phyloP scores from a whole-genome alignment of 495 filamentous ascomycete species.

The Penicillium lividum region DNA sequence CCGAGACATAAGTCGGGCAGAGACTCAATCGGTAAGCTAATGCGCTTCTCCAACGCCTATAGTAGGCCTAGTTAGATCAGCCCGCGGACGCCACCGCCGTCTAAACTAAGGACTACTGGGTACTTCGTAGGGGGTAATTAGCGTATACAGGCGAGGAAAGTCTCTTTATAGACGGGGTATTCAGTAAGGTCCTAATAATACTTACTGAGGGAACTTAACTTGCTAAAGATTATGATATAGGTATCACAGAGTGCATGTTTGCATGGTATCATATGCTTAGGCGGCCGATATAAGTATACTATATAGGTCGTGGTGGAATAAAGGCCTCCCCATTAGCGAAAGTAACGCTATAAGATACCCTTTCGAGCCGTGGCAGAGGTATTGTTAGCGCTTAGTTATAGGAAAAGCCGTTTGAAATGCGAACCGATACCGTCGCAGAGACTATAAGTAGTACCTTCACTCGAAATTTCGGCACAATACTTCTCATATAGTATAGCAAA shows the following conservation, averaged over 20 bases:
- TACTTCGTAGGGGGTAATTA: slow-evolving; percentile 45
- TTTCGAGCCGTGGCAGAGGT: not conserved
- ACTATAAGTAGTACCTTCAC: not conserved
- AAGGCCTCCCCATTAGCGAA: slow-evolving; percentile 9
- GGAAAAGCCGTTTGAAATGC: not conserved
- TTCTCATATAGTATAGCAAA: not conserved
- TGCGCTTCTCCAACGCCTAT: slow-evolving; percentile 37
- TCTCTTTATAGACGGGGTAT: slow-evolving; percentile 40
- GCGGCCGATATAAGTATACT: slow-evolving; percentile 26
- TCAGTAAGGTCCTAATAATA: slow-evolving; percentile 21
- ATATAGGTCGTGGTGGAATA: slow-evolving; percentile 25
- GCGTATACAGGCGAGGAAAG: slow-evolving; percentile 26
- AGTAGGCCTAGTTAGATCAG: slow-evolving; percentile 51
- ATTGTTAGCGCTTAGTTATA: not conserved
- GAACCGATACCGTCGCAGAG: not conserved
- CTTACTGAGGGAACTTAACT: slow-evolving; percentile 2
- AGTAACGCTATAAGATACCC: not conserved
- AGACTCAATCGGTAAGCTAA: slow-evolving; percentile 42
- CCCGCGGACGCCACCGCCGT: slow-evolving; percentile 56
- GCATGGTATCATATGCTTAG: slow-evolving; percentile 35
- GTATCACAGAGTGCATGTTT: slow-evolving; percentile 33
- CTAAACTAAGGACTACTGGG: slow-evolving; percentile 54
- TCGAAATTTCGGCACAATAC: not conserved
- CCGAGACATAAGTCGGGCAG: slow-evolving; percentile 57
- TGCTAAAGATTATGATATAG: slow-evolving; percentile 29